Base-by-base conservation (phyloP, 176 grass and related monocot species). In the Eragrostis curvula region DNA sequence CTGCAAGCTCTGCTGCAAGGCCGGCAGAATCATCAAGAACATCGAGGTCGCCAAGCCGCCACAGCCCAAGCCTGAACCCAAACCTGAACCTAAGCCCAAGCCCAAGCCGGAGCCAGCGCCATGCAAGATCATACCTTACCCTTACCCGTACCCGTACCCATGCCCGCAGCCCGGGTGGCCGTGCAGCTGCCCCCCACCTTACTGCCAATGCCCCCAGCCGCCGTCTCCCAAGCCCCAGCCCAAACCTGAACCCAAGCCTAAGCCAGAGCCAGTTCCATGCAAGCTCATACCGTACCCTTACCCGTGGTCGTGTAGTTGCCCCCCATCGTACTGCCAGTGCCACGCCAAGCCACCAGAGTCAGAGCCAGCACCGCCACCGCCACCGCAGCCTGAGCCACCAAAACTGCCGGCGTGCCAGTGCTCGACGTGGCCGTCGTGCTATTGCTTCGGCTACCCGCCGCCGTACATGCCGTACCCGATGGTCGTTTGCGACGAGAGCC, bases 1-100 rank as follows among this genome's bases (percentile, higher is more conserved):
- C n/a, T 65, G 70, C 49, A 91, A 81, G 84, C 74, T 97, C 18
- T 68, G 87, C 29, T 94, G 94, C 91, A 97, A 91, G 82, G 87
- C 81, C 23, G 60, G 85, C 32, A 91, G 78, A 16, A 20, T 66
- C 78, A 81, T 89, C 87, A 85, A 81, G 72, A 42, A 30, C 28
- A 89, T 89, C 48, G 73, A 89, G 87, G 29, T 36, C 32, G 32
- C 32, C 32, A 36, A 60, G 17, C 6, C 29, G 27, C 18, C 21
- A 1, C 8, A 48, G 64, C 52, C 79, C 8, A 18, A 82, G 13
- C 1, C 10, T 11, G 18, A 68, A n/a, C 18, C 32, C 5, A 25
- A 73, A 9, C 50, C 71, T 25, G 61, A 77, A n/a, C 24, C 45
- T 0, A 12, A 52, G 29, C 29, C 61, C 5, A 32, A 84, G 12